Evolutionary conservation across 148 eudicot genomes (phyloP), one percentile per base, ranked within the genome.

Genomic region (Agrostemma githago): DNA sequence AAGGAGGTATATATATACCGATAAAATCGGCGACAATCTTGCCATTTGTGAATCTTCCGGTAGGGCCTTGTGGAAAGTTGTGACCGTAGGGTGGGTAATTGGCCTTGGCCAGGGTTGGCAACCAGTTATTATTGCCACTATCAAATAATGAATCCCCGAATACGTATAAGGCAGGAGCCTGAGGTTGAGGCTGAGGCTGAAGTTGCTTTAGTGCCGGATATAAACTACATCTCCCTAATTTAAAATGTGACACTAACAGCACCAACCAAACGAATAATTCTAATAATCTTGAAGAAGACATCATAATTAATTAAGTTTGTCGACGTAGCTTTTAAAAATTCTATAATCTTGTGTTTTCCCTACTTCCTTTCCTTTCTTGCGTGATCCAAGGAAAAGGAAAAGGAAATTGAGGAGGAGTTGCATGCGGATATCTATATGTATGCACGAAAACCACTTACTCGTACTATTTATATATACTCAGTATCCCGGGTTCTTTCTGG

Each of bases 1-100:
- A 5, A 5, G 19, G 34, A 34, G 5, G 11, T 15, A 53, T 34
- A 14, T 34, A 14, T 51, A 15, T 79, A 90, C 97, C 90, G 68
- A 92, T 76, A 64, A 92, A 89, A 84, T 92, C 97, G 0, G 74
- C 89, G 16, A 85, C 79, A 2, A 86, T 92, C 76, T 79, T 80
- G 43, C 94, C 94, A 72, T 92, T 83, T 64, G 92, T 88, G 66
- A 92, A 89, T 59, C 97, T 82, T 46, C 94, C 97, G 0, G 97
- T 89, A 14, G 86, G 78, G 3, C 94, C 92, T 40, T 19, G 19
- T 39, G 78, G 57, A 70, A 92, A 92, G 60, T 84, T 60, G 56
- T 75, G 72, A 26, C 97, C 97, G 62, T 91, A 91, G 3, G 97
- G 97, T 37, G 11, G 11, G 75, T 66, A 91, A 77, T 91, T 78